Conservation (phyloP, 805 yeast species). For the Pichia kluyveri region DNA sequence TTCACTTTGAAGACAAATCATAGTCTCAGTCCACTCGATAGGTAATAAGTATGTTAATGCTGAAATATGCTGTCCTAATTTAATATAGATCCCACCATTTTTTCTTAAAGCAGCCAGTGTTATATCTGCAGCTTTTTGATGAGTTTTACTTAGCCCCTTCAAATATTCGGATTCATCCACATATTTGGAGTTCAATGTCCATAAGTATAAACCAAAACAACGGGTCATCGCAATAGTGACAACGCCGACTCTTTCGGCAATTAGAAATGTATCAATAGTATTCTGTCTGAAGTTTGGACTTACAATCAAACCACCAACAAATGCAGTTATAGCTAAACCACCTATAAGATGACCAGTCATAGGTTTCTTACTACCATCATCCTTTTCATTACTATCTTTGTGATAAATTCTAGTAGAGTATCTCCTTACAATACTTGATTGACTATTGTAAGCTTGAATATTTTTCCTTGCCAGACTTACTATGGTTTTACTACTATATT, state of each 20-base stretch:
- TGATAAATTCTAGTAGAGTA: background rate
- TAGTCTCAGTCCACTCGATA: conserved; percentile 88
- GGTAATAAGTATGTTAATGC: conserved; percentile 92
- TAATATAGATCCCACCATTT: conserved; percentile 91
- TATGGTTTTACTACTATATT: no score
- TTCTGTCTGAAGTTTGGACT: conserved; percentile 29
- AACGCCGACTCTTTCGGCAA: conserved; percentile 46
- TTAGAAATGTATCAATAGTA: conserved; percentile 27
- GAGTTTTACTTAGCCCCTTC: conserved; percentile 55
- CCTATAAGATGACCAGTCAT: conserved; percentile 7
- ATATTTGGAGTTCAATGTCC: conserved; percentile 32
- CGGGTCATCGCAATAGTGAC: conserved; percentile 60
- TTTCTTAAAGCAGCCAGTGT: conserved; percentile 71
- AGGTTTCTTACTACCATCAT: background rate
- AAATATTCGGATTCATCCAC: conserved; percentile 40
- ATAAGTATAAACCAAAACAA: conserved; percentile 66
- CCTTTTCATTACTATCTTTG: background rate
- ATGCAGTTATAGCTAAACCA: conserved; percentile 8
- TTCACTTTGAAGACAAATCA: conserved; percentile 85
- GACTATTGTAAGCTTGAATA: no score
- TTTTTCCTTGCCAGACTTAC: no score
- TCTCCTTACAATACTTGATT: no score
- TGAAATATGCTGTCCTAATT: conserved; percentile 87
- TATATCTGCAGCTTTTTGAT: conserved; percentile 64
- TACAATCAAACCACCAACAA: conserved; percentile 16